These are phyloP conservation scores for Daldinia sp. DNA, from an alignment of 2,329 filamentous ascomycete species.

Conservation along the genomic window DNA sequence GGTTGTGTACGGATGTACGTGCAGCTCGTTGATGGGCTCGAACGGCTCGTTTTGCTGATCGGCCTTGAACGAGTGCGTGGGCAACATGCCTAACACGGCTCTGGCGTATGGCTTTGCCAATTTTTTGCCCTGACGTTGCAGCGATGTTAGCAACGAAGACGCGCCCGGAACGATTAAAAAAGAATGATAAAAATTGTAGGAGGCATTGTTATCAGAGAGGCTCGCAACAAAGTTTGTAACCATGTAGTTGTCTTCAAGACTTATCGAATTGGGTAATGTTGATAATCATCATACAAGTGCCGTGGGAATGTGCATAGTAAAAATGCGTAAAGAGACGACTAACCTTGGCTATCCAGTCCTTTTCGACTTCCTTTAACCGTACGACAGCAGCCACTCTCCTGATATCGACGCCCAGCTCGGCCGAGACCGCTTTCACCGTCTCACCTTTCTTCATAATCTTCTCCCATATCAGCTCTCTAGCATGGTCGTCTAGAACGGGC, in stretches of 20 bases:
- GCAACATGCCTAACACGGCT: conserved; percentile 82
- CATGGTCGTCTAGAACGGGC: conserved; percentile 74
- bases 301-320: neutral
- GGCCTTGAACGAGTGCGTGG: conserved; percentile 67
- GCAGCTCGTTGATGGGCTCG: conserved; percentile 71
- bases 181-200: conserved; percentile 17
- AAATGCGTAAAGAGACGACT: conserved; percentile 50
- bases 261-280: conserved; percentile 88
- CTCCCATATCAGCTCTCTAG: conserved; percentile 77
- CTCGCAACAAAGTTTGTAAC: conserved; percentile 82
- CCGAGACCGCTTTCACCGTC: conserved; percentile 79
- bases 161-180: conserved; percentile 22
- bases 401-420: conserved; percentile 80
- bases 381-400: conserved; percentile 86
- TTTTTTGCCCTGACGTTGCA: conserved; percentile 70
- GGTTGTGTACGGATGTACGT: conserved; percentile 67
- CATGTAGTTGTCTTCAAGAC: conserved; percentile 98
- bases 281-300: conserved; percentile 61
- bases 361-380: conserved; percentile 85
- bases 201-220: conserved; percentile 69
- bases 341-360: conserved; percentile 78
- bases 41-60: conserved; percentile 58
- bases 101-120: conserved; percentile 79
- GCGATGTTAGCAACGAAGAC: conserved; percentile 27
- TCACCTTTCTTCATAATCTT: conserved; percentile 71